Base-by-base conservation (phyloP, 1,284 basidiomycete species). In the Puccinia coronata region DNA sequence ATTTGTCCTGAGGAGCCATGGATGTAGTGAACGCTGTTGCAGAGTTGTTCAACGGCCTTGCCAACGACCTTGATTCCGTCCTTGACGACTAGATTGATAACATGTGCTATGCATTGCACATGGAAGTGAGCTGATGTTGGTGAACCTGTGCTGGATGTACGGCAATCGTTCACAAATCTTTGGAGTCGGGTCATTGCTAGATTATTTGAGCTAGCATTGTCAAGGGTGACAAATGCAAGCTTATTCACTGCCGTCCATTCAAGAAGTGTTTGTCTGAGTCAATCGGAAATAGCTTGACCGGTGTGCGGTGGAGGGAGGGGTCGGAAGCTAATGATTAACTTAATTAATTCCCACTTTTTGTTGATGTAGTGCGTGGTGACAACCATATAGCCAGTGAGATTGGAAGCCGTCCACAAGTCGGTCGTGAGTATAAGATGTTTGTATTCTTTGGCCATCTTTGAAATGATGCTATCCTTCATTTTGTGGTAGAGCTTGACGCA, bases 331-430 rank as follows among this genome's bases (percentile, higher is more conserved):
- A 61, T 61, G 6, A 61, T 61, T 5, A 28, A 11, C n/a, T 61
- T 61, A 14, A 39, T 14, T 14, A 65, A 20, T 18, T 12, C 18
- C 34, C 31, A 65, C 8, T 65, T 39, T 6, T 31, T 34, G 28
- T 18, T 69, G 36, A 69, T 41, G n/a, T 69, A 69, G 36, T 69
- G 65, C 12, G 39, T 39, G 41, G 65, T 69, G 65, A 69, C 65
- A 4, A 43, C 65, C 34, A 69, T 69, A 25, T 34, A 69, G 8
- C n/a, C 12, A n/a, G 65, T 69, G 5, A 41, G 28, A 69, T 69
- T 39, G 43, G 65, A 49, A n/a, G 39, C 9, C 8, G 31, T 69
- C 65, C 65, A 69, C 6, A 49, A 18, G 36, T 69, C 36, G 9
- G 65, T 69, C 3, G 65, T 69, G 3, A 69, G 25, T 5, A 34